Evolutionary conservation across 768 basidiomycete genomes (phyloP).

Genomic region (Hygrocybe punicea): DNA sequence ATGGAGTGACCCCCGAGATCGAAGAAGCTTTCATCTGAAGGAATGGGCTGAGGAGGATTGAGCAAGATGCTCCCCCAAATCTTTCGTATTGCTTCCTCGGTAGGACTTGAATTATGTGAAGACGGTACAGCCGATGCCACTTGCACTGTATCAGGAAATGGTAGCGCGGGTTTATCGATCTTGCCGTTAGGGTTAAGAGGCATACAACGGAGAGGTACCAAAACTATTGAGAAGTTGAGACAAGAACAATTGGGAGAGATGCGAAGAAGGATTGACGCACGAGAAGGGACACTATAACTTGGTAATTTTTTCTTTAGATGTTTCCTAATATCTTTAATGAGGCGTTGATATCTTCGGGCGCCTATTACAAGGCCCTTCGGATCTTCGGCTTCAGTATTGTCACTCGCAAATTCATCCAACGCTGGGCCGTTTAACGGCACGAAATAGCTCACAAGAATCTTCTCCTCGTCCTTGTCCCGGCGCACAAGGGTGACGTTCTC

Average conservation of each 20-base stretch:
- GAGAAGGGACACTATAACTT: conserved; percentile 86
- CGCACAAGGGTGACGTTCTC: conserved; percentile 97
- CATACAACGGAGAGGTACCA: conserved; percentile 92
- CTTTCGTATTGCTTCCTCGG: conserved; percentile 74
- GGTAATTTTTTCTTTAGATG: conserved; percentile 96
- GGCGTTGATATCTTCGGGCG: conserved; percentile 76
- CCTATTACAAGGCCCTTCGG: conserved; percentile 64
- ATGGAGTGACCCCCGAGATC: conserved; percentile 99
- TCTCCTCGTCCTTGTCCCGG: conserved; percentile 98
- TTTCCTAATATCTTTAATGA: conserved; percentile 93
- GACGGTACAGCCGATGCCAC: conserved; percentile 43
- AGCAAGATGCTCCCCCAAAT: conserved; percentile 86
- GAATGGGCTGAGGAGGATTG: conserved; percentile 70
- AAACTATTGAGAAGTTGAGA: conserved; percentile 52
- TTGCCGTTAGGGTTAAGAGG: conserved; percentile 99
- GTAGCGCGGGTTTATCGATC: conserved; percentile 96
- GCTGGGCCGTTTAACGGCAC: conserved; percentile 75
- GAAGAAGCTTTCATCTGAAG: conserved; percentile 93
- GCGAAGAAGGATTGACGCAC: conserved; percentile 45
- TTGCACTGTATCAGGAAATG: conserved; percentile 95
- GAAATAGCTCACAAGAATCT: conserved; percentile 96
- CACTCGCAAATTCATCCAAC: conserved; percentile 69
- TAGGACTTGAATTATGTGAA: conserved; percentile 50
- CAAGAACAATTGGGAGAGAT: conserved; percentile 2
- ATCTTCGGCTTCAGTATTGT: conserved; percentile 54